These are phyloP conservation scores for Funneliformis mosseae DNA, from an alignment of 192 early-diverging fungal species.

Conservation along the genomic window DNA sequence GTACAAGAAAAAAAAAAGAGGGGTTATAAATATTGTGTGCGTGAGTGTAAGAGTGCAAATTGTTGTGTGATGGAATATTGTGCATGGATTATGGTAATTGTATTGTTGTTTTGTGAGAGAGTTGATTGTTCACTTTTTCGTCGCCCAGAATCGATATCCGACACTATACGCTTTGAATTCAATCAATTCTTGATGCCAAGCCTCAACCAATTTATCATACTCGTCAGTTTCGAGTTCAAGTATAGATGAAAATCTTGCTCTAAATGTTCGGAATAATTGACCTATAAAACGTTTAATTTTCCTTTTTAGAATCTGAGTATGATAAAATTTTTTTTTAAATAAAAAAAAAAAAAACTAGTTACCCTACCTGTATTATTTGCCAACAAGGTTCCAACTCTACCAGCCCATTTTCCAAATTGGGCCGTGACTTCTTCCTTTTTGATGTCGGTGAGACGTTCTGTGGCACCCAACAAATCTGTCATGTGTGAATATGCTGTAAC, in stretches of 20 bases:
- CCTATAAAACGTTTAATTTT: background rate
- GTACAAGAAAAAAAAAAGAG: background rate
- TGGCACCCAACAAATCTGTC: background rate
- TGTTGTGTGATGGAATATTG: too few species aligned
- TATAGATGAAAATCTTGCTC: background rate
- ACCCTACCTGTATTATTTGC: slow-evolving; percentile 1
- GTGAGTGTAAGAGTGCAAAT: too few species aligned
- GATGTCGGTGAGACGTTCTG: background rate
- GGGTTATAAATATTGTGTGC: background rate
- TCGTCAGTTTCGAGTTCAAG: background rate
- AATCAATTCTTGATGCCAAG: slow-evolving; percentile 7
- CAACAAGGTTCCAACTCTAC: slow-evolving; percentile 3
- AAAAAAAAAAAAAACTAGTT: background rate
- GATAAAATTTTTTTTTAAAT: background rate
- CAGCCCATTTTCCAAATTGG: slow-evolving; percentile 15
- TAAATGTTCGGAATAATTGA: slow-evolving; percentile 4
- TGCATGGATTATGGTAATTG: too few species aligned
- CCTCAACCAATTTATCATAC: slow-evolving; percentile 17
- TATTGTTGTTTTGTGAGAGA: background rate
- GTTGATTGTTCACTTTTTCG: background rate
- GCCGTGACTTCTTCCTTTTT: background rate
- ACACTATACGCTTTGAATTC: slow-evolving; percentile 7
- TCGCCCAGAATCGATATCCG: slow-evolving; percentile 11
- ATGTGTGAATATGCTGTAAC: background rate
- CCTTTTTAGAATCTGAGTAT: too few species aligned